phyloP scores from a whole-genome alignment of 1,139 yeast genomes.

The Yamadazyma pseudoaaseri region DNA sequence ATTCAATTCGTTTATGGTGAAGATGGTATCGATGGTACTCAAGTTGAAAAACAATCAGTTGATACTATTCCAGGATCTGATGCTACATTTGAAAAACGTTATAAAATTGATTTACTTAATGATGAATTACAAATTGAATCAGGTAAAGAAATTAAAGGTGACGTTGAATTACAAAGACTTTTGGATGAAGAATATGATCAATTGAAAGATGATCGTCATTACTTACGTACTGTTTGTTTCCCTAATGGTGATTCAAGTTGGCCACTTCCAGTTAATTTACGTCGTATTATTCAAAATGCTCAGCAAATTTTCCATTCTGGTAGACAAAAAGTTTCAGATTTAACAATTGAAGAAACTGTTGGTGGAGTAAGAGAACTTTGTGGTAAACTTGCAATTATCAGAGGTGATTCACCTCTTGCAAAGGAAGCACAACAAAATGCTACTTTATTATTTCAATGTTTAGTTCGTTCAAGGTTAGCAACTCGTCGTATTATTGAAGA shows the following conservation, averaged over 20 bases:
- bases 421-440: slow-evolving; percentile 93
- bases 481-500: slow-evolving; percentile 90
- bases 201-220: slow-evolving; percentile 70
- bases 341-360: slow-evolving; percentile 80
- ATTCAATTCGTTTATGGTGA: slow-evolving; percentile 98
- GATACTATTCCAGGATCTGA: slow-evolving; percentile 96
- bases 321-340: slow-evolving; percentile 84
- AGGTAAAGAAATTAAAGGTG: slow-evolving; percentile 90
- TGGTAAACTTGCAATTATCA: slow-evolving; percentile 67
- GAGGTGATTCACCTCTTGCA: slow-evolving; percentile 75
- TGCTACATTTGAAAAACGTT: slow-evolving; percentile 76
- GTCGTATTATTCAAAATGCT: slow-evolving; percentile 95
- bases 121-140: slow-evolving; percentile 71
- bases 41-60: slow-evolving; percentile 95
- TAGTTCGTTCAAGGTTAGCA: slow-evolving; percentile 89
- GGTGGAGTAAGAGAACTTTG: slow-evolving; percentile 70
- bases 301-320: slow-evolving; percentile 97
- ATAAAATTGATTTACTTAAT: slow-evolving; percentile 84
- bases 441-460: slow-evolving; percentile 83
- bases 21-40: slow-evolving; percentile 98
- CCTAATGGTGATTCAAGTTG: slow-evolving; percentile 92
- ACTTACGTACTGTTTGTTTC: slow-evolving; percentile 78
- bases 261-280: slow-evolving; percentile 96
- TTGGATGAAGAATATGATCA: slow-evolving; percentile 86
- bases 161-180: slow-evolving; percentile 73